A percentile compares a stretch with the other conserved stretches of the same genome.
phyloP scores from a whole-genome alignment of 768 basidiomycete species.

The Suillus luteus region DNA sequence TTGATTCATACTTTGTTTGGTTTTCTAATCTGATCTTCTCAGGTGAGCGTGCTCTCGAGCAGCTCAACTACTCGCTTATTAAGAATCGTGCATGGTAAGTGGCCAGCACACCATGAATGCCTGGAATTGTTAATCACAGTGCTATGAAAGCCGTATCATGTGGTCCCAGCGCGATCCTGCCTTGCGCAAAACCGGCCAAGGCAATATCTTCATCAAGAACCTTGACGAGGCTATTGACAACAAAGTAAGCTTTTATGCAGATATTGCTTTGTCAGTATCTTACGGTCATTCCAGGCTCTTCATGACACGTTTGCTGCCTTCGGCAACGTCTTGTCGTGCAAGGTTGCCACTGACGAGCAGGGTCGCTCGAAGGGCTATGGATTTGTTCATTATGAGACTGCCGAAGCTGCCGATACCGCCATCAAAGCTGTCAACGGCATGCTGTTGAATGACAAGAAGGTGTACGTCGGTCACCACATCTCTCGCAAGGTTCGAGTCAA shows the following conservation, averaged over 20 bases:
- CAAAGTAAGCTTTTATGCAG: slow-evolving; percentile 56
- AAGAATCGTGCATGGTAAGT: slow-evolving; percentile 93
- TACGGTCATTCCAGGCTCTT: slow-evolving; percentile 64
- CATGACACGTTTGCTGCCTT: slow-evolving; percentile 99
- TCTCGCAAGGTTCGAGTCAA: slow-evolving; percentile 76
- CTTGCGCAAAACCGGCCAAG: slow-evolving; percentile 98
- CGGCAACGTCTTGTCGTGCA: slow-evolving; percentile 98
- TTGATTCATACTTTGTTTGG: background rate
- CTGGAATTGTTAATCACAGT: slow-evolving; percentile 11
- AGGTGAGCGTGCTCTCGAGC: slow-evolving; percentile 98
- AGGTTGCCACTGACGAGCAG: slow-evolving; percentile 95
- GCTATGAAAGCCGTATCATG: slow-evolving; percentile 87
- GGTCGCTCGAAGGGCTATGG: slow-evolving; percentile 97
- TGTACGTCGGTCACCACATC: slow-evolving; percentile 96
- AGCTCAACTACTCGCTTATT: slow-evolving; percentile 98
- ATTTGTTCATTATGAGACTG: slow-evolving; percentile 98
- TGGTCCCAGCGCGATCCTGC: slow-evolving; percentile 99
- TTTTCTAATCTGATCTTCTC: slow-evolving; percentile 15
- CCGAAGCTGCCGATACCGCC: slow-evolving; percentile 91
- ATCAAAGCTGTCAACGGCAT: slow-evolving; percentile 99
- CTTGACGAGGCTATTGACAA: slow-evolving; percentile 97
- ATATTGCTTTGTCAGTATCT: background rate
- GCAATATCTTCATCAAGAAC: slow-evolving; percentile 99
- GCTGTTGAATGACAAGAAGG: slow-evolving; percentile 99
- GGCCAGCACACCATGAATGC: background rate